Conservation (phyloP, 2,329 filamentous ascomycete genomes). For the Aspergillus fumigatus region DNA sequence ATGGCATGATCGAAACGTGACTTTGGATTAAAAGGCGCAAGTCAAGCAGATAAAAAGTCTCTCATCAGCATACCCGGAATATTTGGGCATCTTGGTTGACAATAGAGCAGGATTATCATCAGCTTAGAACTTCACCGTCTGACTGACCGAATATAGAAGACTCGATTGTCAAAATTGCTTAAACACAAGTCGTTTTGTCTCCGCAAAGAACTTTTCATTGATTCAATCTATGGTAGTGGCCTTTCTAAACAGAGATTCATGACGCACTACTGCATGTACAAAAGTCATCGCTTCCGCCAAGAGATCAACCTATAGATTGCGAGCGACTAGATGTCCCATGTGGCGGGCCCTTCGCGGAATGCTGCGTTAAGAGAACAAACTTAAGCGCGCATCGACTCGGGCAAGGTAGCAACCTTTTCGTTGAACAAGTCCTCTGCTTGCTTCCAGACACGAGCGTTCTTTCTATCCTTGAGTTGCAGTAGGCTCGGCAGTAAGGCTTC, state of each 20-base stretch:
- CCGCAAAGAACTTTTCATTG: neutral
- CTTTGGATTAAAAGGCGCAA: neutral
- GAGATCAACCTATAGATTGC: neutral
- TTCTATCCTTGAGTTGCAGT: slow-evolving; percentile 70
- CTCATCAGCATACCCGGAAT: neutral
- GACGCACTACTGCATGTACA: neutral
- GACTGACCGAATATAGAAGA: neutral
- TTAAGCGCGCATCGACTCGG: slow-evolving; percentile 33
- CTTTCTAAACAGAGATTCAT: neutral
- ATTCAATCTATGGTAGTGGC: neutral
- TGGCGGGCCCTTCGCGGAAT: neutral
- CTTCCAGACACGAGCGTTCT: slow-evolving; percentile 70
- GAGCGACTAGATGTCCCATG: neutral
- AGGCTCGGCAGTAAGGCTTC: slow-evolving; percentile 72
- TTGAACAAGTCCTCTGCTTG: slow-evolving; percentile 79
- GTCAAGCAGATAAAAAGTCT: neutral
- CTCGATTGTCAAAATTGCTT: neutral
- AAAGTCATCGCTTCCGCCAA: neutral
- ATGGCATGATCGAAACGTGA: neutral
- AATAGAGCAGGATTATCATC: neutral
- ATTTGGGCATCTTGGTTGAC: neutral
- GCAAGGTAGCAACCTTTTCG: slow-evolving; percentile 71
- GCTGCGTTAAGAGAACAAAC: neutral
- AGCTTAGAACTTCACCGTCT: neutral
- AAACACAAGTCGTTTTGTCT: neutral